A percentile compares a stretch with the other conserved stretches of the same genome.
phyloP scores from a whole-genome alignment of 768 basidiomycete species.

The Suillus clintonianus region DNA sequence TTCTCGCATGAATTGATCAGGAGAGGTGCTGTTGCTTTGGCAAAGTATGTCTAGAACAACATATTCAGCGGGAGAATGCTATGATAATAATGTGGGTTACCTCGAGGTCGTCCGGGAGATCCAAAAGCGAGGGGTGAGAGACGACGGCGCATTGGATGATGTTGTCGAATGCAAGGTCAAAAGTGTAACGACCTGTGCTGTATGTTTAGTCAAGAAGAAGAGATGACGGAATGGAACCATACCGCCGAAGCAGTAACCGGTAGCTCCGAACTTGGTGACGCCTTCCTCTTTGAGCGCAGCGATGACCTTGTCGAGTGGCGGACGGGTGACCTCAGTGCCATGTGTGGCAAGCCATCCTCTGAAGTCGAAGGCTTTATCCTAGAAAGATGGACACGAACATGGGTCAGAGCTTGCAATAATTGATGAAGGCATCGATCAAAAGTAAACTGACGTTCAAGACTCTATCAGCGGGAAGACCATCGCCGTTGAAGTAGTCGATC shows the following conservation, averaged over 20 bases:
- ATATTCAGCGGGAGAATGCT: not conserved
- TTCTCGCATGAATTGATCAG: conserved; percentile 67
- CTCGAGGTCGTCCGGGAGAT: conserved; percentile 62
- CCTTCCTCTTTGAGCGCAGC: conserved; percentile 38
- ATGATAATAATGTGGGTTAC: conserved; percentile 28
- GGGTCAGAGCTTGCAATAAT: not conserved
- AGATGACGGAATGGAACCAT: not conserved
- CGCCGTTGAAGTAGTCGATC: conserved; percentile 41
- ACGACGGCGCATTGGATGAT: conserved; percentile 49
- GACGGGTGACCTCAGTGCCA: conserved; percentile 32
- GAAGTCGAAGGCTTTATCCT: conserved; percentile 39
- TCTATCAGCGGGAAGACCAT: conserved; percentile 28
- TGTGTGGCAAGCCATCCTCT: conserved; percentile 48
- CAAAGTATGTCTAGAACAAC: conserved; percentile 48
- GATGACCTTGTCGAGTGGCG: conserved; percentile 39
- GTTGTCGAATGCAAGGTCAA: conserved; percentile 63
- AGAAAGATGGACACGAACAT: not conserved
- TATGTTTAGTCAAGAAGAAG: not conserved
- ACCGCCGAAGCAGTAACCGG: conserved; percentile 47
- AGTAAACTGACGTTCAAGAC: conserved; percentile 10
- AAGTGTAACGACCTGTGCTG: conserved; percentile 50
- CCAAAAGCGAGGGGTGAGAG: conserved; percentile 64
- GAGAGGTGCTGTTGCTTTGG: conserved; percentile 51
- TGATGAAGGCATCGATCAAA: not conserved
- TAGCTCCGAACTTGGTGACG: conserved; percentile 40